Percentiles rank a stretch among this genome's conserved stretches.
Conservation (phyloP, 495 filamentous ascomycete species). For the Hyaloscypha variabilis region DNA sequence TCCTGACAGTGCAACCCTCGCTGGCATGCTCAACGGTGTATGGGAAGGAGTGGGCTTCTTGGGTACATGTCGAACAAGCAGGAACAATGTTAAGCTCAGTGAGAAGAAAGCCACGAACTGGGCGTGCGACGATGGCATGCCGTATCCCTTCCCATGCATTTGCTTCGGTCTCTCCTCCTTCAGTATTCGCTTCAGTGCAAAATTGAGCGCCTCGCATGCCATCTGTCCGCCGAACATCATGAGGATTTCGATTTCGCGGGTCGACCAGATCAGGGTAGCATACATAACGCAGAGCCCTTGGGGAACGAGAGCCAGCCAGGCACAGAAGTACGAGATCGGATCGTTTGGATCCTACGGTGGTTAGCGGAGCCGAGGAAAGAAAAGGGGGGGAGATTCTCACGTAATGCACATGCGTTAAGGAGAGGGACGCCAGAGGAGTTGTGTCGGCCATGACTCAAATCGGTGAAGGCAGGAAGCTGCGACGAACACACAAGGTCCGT, state of each 20-base stretch:
- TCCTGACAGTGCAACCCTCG: conserved; percentile 59
- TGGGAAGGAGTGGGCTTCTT: conserved; percentile 43
- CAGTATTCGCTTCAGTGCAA: conserved; percentile 83
- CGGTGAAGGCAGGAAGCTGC: neutral
- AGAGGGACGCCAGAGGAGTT: conserved; percentile 80
- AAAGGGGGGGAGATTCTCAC: conserved; percentile 49
- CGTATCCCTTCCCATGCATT: conserved; percentile 90
- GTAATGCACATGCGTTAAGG: conserved; percentile 95
- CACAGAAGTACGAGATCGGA: conserved; percentile 80
- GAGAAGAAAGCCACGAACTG: conserved; percentile 94
- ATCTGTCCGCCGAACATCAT: conserved; percentile 93
- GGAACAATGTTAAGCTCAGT: conserved; percentile 77
- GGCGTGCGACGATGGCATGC: conserved; percentile 98
- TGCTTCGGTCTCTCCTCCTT: conserved; percentile 87
- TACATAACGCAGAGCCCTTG: conserved; percentile 90
- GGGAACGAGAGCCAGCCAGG: conserved; percentile 90
- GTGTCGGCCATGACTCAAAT: conserved; percentile 57
- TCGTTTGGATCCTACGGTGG: conserved; percentile 80
- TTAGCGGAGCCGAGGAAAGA: conserved; percentile 12
- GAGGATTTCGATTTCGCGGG: conserved; percentile 86
- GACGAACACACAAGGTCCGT: neutral
- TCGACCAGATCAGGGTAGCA: conserved; percentile 83
- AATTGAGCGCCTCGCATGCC: conserved; percentile 92
- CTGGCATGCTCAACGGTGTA: conserved; percentile 56
- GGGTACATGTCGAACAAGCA: conserved; percentile 75